A percentile compares a stretch with the other conserved stretches of the same genome.
phyloP scores from a whole-genome alignment of 495 filamentous ascomycete genomes.

The Evansstolkia leycettana region DNA sequence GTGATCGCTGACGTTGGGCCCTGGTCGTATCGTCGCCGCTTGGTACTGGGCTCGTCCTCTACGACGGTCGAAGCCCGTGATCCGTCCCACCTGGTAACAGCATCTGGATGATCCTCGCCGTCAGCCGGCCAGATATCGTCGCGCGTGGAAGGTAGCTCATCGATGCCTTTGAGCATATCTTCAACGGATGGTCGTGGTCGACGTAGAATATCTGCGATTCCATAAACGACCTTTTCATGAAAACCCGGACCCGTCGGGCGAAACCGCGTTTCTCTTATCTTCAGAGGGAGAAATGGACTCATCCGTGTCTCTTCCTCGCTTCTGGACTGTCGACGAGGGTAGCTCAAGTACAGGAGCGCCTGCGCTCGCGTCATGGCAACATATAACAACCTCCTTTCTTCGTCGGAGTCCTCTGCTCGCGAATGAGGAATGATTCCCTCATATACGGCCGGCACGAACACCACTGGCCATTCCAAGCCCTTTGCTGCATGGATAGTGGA shows the following conservation, averaged over 20 bases:
- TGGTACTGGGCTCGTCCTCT: constrained; percentile 16
- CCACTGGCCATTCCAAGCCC: constrained; percentile 92
- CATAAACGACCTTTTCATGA: constrained; percentile 38
- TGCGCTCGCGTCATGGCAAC: constrained; percentile 97
- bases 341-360: constrained; percentile 81
- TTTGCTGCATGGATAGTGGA: constrained; percentile 97
- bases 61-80: constrained; percentile 6
- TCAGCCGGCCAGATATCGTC: constrained; percentile 55
- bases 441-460: constrained; percentile 88
- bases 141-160: constrained; percentile 34
- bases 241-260: constrained; percentile 47
- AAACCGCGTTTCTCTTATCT: constrained; percentile 35
- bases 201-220: constrained; percentile 50
- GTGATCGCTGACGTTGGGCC: constrained; percentile 9
- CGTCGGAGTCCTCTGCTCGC: constrained; percentile 78
- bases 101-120: constrained; percentile 37
- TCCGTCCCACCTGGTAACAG: constrained; percentile 23
- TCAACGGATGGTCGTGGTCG: constrained; percentile 37
- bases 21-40: constrained; percentile 23
- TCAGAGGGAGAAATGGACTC: constrained; percentile 48
- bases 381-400: constrained; percentile 85
- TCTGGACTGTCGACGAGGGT: constrained; percentile 52
- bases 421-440: constrained; percentile 90
- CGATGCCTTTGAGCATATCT: constrained; percentile 34
- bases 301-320: constrained; percentile 46